A percentile compares a stretch with the other conserved stretches of the same genome.
Evolutionary conservation across 371 early-diverging fungal genomes (phyloP).

Genomic region (Actinomucor elegans): DNA sequence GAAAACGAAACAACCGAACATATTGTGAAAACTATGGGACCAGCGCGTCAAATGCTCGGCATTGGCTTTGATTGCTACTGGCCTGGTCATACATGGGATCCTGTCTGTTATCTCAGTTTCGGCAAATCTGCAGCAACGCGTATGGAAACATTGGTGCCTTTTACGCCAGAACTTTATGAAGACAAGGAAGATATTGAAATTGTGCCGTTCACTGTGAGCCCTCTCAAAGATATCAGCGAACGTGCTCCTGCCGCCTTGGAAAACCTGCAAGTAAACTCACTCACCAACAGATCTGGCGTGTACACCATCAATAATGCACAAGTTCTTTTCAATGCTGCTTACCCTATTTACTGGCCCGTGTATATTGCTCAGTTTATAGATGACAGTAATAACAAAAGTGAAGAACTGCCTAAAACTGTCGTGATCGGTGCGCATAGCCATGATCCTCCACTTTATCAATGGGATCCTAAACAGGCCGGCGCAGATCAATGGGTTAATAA

Average conservation of each 20-base stretch:
- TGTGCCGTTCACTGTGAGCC: conserved; percentile 24
- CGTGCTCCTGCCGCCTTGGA: conserved; percentile 7
- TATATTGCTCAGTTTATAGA: conserved; percentile 31
- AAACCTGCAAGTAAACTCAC: conserved; percentile 4
- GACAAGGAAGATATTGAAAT: conserved; percentile 20
- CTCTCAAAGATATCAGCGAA: conserved; percentile 17
- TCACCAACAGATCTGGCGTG: not conserved
- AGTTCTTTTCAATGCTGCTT: conserved; percentile 22
- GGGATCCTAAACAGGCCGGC: conserved; percentile 14
- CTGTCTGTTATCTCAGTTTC: conserved; percentile 31
- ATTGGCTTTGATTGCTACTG: conserved; percentile 32
- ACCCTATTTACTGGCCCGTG: conserved; percentile 37
- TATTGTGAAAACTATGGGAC: conserved; percentile 4
- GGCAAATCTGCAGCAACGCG: conserved; percentile 9
- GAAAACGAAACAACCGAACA: conserved; percentile 1
- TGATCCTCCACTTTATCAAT: conserved; percentile 27
- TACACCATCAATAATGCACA: conserved; percentile 16
- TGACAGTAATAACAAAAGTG: not conserved
- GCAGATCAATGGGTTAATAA: conserved; percentile 34
- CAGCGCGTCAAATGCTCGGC: conserved; percentile 21
- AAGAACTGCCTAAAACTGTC: conserved; percentile 15
- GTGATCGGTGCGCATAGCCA: conserved; percentile 27
- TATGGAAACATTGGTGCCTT: conserved; percentile 18
- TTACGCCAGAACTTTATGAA: conserved; percentile 12
- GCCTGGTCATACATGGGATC: conserved; percentile 34